Percentiles rank a stretch among this genome's conserved stretches.
Evolutionary conservation across 345 rosid species (phyloP).

Genomic region (Anastatica hierochuntica): DNA sequence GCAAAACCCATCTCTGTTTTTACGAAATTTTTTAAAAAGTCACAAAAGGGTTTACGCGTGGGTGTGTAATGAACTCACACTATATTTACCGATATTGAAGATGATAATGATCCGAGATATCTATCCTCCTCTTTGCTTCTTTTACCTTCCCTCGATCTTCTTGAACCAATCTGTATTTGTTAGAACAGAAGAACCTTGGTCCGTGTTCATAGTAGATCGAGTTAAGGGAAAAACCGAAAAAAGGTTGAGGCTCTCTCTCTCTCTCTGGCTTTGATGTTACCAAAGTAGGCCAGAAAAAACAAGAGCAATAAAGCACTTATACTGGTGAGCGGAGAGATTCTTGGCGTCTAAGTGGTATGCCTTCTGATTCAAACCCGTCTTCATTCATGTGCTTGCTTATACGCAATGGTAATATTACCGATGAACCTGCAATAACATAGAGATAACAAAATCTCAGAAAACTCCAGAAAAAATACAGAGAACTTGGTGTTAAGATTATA

Average conservation of each 20-base stretch:
- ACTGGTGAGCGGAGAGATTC: slow-evolving; percentile 34
- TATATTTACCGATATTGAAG: slow-evolving; percentile 17
- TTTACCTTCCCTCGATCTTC: slow-evolving; percentile 14
- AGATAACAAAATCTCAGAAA: neutral
- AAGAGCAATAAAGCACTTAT: slow-evolving; percentile 3
- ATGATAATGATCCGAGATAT: neutral
- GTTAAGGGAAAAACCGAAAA: neutral
- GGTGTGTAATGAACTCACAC: slow-evolving; percentile 14
- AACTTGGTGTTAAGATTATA: neutral
- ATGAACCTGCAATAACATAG: slow-evolving; percentile 35
- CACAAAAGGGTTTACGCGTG: slow-evolving; percentile 22
- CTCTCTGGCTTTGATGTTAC: slow-evolving; percentile 15
- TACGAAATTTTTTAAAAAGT: neutral
- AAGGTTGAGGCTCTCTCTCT: slow-evolving; percentile 15
- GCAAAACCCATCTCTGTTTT: slow-evolving; percentile 21
- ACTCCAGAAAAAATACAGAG: neutral
- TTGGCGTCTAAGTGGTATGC: slow-evolving; percentile 50
- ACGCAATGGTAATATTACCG: slow-evolving; percentile 28
- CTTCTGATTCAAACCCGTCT: slow-evolving; percentile 34
- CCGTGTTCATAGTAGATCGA: slow-evolving; percentile 14
- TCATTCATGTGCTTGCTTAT: slow-evolving; percentile 39
- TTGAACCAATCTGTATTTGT: slow-evolving; percentile 16
- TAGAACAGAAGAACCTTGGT: slow-evolving; percentile 10
- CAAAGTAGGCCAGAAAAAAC: slow-evolving; percentile 9
- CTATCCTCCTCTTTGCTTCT: neutral